Conservation (phyloP, 345 rosid species). For the Erysimum cheiranthoides region DNA sequence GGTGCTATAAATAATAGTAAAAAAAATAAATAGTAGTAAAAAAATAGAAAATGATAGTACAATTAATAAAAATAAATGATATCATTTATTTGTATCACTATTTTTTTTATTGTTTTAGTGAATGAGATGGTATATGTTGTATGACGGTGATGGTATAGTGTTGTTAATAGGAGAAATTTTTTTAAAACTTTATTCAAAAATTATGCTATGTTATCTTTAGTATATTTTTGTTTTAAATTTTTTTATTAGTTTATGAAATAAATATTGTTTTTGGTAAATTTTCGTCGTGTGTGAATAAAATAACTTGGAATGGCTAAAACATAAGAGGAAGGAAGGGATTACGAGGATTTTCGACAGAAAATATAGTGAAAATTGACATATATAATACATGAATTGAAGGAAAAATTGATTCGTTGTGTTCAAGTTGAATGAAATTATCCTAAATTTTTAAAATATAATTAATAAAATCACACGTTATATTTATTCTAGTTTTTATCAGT, state of each 20-base stretch:
- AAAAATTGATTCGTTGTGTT: not conserved
- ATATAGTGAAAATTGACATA: not conserved
- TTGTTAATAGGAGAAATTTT: no score
- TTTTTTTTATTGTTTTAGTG: no score
- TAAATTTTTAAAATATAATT: no score
- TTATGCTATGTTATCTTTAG: not conserved
- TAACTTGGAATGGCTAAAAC: not conserved
- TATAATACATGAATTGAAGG: not conserved
- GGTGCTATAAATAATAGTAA: no score
- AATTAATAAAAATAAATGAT: no score
- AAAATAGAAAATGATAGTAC: no score
- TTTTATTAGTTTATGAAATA: no score
- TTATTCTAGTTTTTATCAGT: not conserved
- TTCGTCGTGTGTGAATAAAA: not conserved
- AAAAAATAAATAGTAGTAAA: no score
- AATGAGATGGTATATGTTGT: no score
- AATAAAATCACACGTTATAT: not conserved
- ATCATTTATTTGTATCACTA: no score
- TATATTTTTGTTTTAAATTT: no score
- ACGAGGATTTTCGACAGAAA: not conserved
- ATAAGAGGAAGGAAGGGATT: not conserved
- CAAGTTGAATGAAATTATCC: not conserved
- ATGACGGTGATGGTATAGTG: no score
- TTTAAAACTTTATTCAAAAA: not conserved
- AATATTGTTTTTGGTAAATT: not conserved